Percentiles rank a stretch among this genome's conserved stretches.
These are phyloP conservation scores for Acanthamoeba sp. DNA, from an alignment of 208 protist species.

Conservation along the genomic window DNA sequence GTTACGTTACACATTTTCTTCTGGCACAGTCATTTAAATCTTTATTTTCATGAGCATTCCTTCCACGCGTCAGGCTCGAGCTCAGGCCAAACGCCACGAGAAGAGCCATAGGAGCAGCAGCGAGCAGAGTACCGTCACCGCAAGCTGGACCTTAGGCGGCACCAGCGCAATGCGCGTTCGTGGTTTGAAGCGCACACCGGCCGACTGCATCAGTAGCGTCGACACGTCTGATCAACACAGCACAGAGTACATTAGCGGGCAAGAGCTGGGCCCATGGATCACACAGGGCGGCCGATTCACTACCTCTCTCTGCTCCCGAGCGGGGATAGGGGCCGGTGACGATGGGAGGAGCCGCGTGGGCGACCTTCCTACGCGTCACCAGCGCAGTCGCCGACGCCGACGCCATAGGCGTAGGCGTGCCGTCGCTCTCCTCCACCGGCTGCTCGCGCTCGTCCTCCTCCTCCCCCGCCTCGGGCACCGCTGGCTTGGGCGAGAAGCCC, in stretches of 20 bases:
- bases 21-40: no score
- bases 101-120: not conserved
- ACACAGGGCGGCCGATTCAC: no score
- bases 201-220: not conserved
- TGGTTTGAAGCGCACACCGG: not conserved
- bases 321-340: slow-evolving; percentile 15
- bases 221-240: not conserved
- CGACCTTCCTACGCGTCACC: not conserved
- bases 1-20: no score
- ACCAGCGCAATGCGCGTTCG: not conserved
- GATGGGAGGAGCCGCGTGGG: not conserved
- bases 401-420: not conserved
- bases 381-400: not conserved
- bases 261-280: no score
- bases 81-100: not conserved
- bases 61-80: no score
- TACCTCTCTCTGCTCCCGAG: not conserved
- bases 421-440: not conserved
- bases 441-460: not conserved
- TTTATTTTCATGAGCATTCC: no score
- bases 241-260: no score
- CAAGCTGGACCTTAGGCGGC: not conserved
- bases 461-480: not conserved
- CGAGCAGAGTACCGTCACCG: no score
- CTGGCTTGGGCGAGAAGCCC: not conserved